Conservation (phyloP, 495 filamentous ascomycete genomes). For the Oidiodendron maius region DNA sequence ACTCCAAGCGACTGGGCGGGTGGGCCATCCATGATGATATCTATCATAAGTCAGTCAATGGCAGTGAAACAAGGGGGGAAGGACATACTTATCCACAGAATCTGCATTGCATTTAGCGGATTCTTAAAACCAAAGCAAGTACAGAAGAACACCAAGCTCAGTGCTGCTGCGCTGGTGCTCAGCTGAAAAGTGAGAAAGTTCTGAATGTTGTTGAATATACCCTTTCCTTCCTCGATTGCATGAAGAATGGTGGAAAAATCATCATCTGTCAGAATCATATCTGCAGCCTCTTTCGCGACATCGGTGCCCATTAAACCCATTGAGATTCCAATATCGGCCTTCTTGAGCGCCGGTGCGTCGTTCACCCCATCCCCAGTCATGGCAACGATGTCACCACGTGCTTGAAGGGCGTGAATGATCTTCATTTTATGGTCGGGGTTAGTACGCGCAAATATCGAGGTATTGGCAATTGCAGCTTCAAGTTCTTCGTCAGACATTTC, state of each 20-base stretch:
- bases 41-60: slow-evolving; percentile 37
- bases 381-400: slow-evolving; percentile 91
- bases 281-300: slow-evolving; percentile 97
- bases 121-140: slow-evolving; percentile 89
- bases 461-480: slow-evolving; percentile 73
- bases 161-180: slow-evolving; percentile 90
- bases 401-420: slow-evolving; percentile 85
- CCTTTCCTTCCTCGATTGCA: slow-evolving; percentile 97
- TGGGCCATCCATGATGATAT: slow-evolving; percentile 98
- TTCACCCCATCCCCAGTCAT: slow-evolving; percentile 99
- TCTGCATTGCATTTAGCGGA: slow-evolving; percentile 97
- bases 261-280: slow-evolving; percentile 98
- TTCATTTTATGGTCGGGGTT: slow-evolving; percentile 98
- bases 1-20: slow-evolving; percentile 96
- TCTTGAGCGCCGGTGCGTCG: slow-evolving; percentile 93
- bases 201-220: slow-evolving; percentile 99
- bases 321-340: slow-evolving; percentile 94
- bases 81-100: slow-evolving; percentile 94
- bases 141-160: slow-evolving; percentile 85
- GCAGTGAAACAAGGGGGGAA: background rate
- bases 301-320: slow-evolving; percentile 96
- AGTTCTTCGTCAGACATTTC: slow-evolving; percentile 81
- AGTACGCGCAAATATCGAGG: slow-evolving; percentile 91
- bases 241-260: slow-evolving; percentile 95
- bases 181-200: slow-evolving; percentile 99